phyloP scores from a whole-genome alignment of 2,329 filamentous ascomycete species.

The Epichloe brachyelytri region DNA sequence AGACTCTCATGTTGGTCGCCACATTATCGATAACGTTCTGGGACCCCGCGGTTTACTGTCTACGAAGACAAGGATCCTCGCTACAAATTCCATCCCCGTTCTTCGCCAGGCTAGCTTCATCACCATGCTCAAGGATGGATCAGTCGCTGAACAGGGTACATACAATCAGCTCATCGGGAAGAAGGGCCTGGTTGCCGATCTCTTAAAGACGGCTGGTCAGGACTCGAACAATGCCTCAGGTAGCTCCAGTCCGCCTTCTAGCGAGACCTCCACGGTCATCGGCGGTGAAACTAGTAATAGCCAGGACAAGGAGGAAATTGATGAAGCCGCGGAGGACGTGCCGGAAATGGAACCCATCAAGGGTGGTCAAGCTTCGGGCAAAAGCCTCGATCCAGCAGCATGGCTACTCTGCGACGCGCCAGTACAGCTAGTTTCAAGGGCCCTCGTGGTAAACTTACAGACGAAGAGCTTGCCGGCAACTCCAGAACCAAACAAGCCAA shows the following conservation, averaged over 20 bases:
- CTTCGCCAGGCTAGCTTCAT: constrained; percentile 84
- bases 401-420: constrained; percentile 71
- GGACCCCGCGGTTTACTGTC: constrained; percentile 70
- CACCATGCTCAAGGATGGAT: constrained; percentile 68
- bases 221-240: constrained; percentile 32
- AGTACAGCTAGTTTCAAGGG: constrained; percentile 85
- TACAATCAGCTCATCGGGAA: constrained; percentile 86
- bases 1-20: constrained; percentile 92
- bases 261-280: constrained; percentile 45
- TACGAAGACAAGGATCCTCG: constrained; percentile 81
- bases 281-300: constrained; percentile 32
- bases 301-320: constrained; percentile 53
- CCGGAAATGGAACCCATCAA: constrained; percentile 68
- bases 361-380: constrained; percentile 30
- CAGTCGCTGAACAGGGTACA: constrained; percentile 75
- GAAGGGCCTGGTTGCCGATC: constrained; percentile 77
- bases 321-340: constrained; percentile 65
- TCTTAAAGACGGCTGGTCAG: constrained; percentile 65
- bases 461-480: constrained; percentile 63
- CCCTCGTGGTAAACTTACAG: constrained; percentile 67
- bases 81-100: constrained; percentile 90
- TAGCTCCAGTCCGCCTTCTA: constrained; percentile 32
- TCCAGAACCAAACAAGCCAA: constrained; percentile 75
- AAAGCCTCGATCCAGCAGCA: constrained; percentile 56
- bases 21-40: constrained; percentile 89